Conservation (phyloP, 352 stramenopile species). For the Pythium guiyangense region DNA sequence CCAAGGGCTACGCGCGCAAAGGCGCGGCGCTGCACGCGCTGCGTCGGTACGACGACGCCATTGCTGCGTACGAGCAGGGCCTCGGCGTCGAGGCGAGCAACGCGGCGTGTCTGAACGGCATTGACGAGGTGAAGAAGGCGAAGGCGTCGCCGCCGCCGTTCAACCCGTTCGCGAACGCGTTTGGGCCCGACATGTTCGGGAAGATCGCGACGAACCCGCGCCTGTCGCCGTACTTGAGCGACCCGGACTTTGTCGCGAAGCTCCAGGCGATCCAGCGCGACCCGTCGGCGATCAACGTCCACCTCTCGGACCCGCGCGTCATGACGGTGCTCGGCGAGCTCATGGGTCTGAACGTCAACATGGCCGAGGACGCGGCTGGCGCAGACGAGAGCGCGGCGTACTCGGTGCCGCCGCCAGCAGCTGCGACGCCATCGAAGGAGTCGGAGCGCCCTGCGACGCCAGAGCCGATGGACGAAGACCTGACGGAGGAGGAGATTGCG, state of each 20-base stretch:
- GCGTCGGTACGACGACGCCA: conserved; percentile 77
- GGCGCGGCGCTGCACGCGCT: conserved; percentile 96
- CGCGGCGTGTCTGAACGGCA: conserved; percentile 87
- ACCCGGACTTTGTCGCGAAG: conserved; percentile 88
- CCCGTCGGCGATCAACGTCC: conserved; percentile 68
- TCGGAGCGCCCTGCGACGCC: conserved; percentile 50
- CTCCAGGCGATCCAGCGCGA: conserved; percentile 75
- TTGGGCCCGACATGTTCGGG: conserved; percentile 95
- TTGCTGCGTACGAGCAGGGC: conserved; percentile 80
- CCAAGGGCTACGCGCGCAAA: conserved; percentile 98
- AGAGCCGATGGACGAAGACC: conserved; percentile 79
- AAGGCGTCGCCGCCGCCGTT: conserved; percentile 54
- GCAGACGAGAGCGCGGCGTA: conserved; percentile 21
- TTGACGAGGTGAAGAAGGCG: conserved; percentile 93
- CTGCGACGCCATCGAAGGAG: conserved; percentile 20
- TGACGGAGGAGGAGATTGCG: conserved; percentile 82
- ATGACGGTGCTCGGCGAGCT: conserved; percentile 87
- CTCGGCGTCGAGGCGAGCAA: conserved; percentile 92
- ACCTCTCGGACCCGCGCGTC: conserved; percentile 79
- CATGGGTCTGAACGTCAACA: conserved; percentile 80
- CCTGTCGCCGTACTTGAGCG: conserved; percentile 84
- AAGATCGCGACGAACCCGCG: conserved; percentile 90
- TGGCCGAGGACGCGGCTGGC: conserved; percentile 48
- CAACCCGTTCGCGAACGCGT: conserved; percentile 89
- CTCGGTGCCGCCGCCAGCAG: conserved; percentile 12